phyloP scores from a whole-genome alignment of 352 stramenopile genomes.

The Phytophthora europaea region DNA sequence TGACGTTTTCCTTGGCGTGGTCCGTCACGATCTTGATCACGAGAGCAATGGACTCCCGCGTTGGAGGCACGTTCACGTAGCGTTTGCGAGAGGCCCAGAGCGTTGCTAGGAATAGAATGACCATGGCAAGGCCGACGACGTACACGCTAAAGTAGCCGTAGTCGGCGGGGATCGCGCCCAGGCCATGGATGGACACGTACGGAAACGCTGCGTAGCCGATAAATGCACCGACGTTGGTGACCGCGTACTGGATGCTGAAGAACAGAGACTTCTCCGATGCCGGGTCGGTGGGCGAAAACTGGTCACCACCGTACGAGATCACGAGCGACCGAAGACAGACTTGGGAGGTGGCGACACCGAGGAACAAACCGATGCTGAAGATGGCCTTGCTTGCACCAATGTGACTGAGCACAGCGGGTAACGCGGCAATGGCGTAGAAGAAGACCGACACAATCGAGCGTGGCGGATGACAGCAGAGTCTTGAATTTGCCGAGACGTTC shows the following conservation, averaged over 20 bases:
- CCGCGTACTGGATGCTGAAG: constrained; percentile 7
- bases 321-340: neutral
- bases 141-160: constrained; percentile 1
- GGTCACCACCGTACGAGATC: neutral
- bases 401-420: neutral
- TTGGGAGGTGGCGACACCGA: neutral
- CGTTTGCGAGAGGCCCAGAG: neutral
- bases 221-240: neutral
- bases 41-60: neutral
- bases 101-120: neutral
- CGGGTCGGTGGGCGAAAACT: neutral
- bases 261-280: neutral
- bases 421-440: neutral
- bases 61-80: neutral
- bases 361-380: neutral
- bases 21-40: neutral
- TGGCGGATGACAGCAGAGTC: constrained; percentile 15
- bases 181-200: neutral
- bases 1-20: neutral
- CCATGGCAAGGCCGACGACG: neutral
- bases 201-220: constrained; percentile 1
- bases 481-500: constrained; percentile 55
- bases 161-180: neutral
- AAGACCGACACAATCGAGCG: neutral
- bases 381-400: constrained; percentile 1